These are phyloP conservation scores for Poronia punctata DNA, from an alignment of 495 filamentous ascomycete genomes.

Conservation along the genomic window DNA sequence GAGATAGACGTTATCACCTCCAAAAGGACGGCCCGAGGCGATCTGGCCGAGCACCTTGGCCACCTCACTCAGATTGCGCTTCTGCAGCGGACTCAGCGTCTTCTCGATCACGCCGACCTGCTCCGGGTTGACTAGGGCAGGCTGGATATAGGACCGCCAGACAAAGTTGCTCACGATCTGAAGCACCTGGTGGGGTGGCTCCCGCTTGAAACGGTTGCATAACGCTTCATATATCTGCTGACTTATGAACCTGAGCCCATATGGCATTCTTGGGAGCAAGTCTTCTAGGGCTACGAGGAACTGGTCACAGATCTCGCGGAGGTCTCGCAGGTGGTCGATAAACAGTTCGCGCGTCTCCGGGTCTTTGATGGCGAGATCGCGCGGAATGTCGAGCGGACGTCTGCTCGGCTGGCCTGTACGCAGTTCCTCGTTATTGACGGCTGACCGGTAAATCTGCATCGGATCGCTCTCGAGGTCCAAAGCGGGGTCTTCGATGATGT, in stretches of 20 bases:
- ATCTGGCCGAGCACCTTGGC: constrained; percentile 87
- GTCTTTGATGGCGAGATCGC: constrained; percentile 89
- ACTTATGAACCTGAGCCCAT: constrained; percentile 83
- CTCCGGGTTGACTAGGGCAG: constrained; percentile 79
- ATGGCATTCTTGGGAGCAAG: constrained; percentile 79
- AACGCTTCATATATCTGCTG: constrained; percentile 78
- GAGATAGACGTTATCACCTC: constrained; percentile 89
- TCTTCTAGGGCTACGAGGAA: constrained; percentile 79
- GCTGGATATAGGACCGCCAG: constrained; percentile 90
- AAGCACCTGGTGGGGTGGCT: constrained; percentile 69
- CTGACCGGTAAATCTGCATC: constrained; percentile 91
- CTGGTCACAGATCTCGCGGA: constrained; percentile 87
- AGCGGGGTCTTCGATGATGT: constrained; percentile 83
- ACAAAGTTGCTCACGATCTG: constrained; percentile 84
- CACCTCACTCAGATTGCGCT: constrained; percentile 85
- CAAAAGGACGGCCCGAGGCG: constrained; percentile 77
- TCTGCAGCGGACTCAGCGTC: constrained; percentile 80
- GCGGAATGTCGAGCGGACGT: constrained; percentile 70
- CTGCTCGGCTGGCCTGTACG: constrained; percentile 78
- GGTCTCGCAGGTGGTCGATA: constrained; percentile 85
- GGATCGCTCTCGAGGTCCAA: constrained; percentile 95
- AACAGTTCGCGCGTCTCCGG: constrained; percentile 86
- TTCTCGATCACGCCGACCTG: constrained; percentile 84
- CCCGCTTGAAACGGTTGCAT: constrained; percentile 65
- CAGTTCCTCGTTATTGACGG: constrained; percentile 94